Evolutionary conservation across 345 rosid genomes (phyloP).

Genomic region (Angophora floribunda): DNA sequence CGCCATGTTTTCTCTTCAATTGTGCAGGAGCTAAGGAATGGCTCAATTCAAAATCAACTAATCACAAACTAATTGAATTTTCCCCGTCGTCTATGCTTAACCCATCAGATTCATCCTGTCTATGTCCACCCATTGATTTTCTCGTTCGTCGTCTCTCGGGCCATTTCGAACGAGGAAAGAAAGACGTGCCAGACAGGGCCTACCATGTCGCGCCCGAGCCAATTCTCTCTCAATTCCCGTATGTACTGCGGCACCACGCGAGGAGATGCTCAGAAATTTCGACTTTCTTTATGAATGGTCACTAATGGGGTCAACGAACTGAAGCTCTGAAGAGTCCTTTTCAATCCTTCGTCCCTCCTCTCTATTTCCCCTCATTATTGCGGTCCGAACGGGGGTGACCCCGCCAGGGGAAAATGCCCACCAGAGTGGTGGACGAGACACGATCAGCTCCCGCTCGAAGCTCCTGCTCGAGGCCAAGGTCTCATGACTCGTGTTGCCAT

Average conservation of each 20-base stretch:
- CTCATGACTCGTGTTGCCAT: background rate
- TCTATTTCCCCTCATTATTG: background rate
- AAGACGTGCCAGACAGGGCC: background rate
- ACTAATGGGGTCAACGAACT: background rate
- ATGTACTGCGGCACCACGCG: background rate
- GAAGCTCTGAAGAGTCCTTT: background rate
- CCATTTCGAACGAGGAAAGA: background rate
- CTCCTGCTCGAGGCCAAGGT: background rate
- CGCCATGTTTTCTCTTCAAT: background rate
- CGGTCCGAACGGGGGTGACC: background rate
- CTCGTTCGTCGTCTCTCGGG: background rate
- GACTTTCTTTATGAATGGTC: background rate
- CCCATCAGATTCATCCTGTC: background rate
- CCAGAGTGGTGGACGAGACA: accelerated
- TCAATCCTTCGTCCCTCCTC: too few species aligned
- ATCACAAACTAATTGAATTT: background rate
- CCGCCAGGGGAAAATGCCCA: background rate
- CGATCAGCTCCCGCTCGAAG: background rate
- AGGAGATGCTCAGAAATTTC: background rate
- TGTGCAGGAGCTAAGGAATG: background rate
- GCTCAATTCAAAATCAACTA: background rate
- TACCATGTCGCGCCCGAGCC: background rate
- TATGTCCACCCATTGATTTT: background rate
- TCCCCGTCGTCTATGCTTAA: background rate
- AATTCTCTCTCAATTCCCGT: background rate